Conservation (phyloP, 257 asterid genomes). For the Knoxia roxburghii region DNA sequence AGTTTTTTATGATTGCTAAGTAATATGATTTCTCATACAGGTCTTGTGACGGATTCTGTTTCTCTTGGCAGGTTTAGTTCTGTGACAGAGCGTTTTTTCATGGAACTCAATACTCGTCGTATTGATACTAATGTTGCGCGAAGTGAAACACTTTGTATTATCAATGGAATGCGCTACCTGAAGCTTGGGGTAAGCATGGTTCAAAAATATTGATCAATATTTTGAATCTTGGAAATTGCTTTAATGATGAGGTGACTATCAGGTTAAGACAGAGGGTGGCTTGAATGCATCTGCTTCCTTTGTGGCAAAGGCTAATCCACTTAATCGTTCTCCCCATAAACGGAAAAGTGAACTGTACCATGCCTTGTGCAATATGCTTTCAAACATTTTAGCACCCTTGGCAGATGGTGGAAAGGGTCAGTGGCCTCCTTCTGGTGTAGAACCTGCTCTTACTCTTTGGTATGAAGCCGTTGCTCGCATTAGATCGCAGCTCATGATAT, state of each 20-base stretch:
- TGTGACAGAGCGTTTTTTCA: constrained; percentile 97
- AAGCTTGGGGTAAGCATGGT: constrained; percentile 84
- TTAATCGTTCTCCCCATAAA: constrained; percentile 91
- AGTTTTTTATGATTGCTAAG: background rate
- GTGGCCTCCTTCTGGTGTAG: constrained; percentile 97
- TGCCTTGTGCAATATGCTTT: constrained; percentile 99
- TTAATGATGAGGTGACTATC: constrained; percentile 36
- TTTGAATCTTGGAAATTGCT: constrained; percentile 21
- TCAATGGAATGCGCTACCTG: constrained; percentile 97
- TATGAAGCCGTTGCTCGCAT: constrained; percentile 98
- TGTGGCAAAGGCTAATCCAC: constrained; percentile 97
- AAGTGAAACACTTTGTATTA: constrained; percentile 94
- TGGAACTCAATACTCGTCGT: constrained; percentile 93
- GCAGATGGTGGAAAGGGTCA: constrained; percentile 97
- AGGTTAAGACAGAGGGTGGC: constrained; percentile 97
- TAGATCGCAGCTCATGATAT: constrained; percentile 78
- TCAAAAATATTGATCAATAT: constrained; percentile 20
- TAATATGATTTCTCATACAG: background rate
- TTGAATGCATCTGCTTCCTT: constrained; percentile 98
- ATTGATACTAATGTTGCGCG: constrained; percentile 90
- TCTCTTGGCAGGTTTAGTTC: constrained; percentile 80
- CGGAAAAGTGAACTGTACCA: constrained; percentile 97
- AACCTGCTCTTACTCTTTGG: constrained; percentile 94
- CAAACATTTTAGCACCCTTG: constrained; percentile 89
- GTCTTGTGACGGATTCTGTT: constrained; percentile 20